Base-by-base conservation (phyloP, 805 yeast genomes). In the Wickerhamiella slavikovae region DNA sequence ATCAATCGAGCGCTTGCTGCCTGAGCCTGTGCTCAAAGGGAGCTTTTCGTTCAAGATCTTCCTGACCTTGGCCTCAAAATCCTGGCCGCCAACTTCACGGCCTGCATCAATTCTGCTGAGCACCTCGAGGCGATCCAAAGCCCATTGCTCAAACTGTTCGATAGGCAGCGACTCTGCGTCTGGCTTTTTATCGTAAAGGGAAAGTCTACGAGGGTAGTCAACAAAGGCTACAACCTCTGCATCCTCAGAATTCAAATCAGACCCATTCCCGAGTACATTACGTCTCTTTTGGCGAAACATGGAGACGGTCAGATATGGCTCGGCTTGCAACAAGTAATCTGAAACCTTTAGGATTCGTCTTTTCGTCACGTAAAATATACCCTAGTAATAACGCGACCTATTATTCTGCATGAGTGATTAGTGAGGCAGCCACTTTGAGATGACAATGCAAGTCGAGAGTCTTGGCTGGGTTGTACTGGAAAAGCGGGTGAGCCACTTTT, bases 121-220 rank as follows among this genome's bases (percentile, higher is more conserved):
- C 6, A 89, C 67, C 45, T 74, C 71, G 37, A 85, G 59, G 35
- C 99, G 57, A 45, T 85, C 96, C 31, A 89, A 73, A 4, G 96
- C 96, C 94, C 95, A 89, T 4, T 63, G 61, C 53, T 89, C 98
- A 51, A 89, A 89, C 43, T 89, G 78, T 38, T 83, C 95, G 12
- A 89, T 52, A 0, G 95, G 79, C 42, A 89, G 71, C n/a, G n/a
- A n/a, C 51, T 89, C 96, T 10, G 72, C 70, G 19, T 62, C 53
- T 1, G 96, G 96, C 8, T 93, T 89, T 4, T 56, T 38, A 16
- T 58, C 65, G 52, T 89, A 89, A 43, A 85, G 68, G 14, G 79
- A 69, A 29, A 89, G 56, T 29, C 91, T 60, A 22, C 66, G 56
- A 8, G 68, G 64, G 46, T 73, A 38, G 45, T 41, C 32, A 9